Evolutionary conservation across 1,139 yeast species (phyloP).

Genomic region (Scheffersomyces segobiensis): DNA sequence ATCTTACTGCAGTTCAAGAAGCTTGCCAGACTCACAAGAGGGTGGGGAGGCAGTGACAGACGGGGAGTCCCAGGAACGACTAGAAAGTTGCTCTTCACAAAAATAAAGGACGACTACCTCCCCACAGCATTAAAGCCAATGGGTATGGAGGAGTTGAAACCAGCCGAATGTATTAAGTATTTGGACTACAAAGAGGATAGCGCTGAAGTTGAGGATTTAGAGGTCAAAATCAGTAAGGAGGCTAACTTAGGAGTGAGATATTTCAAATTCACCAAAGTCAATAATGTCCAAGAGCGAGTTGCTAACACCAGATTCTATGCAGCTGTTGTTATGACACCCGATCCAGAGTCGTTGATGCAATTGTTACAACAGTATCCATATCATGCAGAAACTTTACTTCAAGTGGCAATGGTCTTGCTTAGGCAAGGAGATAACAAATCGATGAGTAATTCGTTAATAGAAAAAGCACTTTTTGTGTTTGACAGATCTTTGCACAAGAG

Average conservation of each 20-base stretch:
- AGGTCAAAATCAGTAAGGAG: constrained; percentile 45
- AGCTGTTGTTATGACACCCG: constrained; percentile 67
- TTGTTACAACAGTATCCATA: constrained; percentile 65
- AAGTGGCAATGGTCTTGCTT: constrained; percentile 71
- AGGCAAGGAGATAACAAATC: constrained; percentile 76
- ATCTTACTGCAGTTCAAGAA: constrained; percentile 62
- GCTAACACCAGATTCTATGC: constrained; percentile 66
- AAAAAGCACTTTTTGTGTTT: constrained; percentile 74
- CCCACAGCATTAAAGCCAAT: constrained; percentile 70
- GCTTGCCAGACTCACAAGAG: constrained; percentile 62
- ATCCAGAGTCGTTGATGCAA: constrained; percentile 65
- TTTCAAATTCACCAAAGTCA: constrained; percentile 51
- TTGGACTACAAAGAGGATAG: constrained; percentile 41
- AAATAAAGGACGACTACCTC: constrained; percentile 79
- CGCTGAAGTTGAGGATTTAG: constrained; percentile 29
- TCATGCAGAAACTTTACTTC: constrained; percentile 76
- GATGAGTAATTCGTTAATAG: constrained; percentile 69
- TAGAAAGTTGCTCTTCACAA: constrained; percentile 65
- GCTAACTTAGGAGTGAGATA: constrained; percentile 52
- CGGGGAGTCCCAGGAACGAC: constrained; percentile 71
- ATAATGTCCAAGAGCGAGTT: constrained; percentile 38
- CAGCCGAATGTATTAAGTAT: constrained; percentile 41
- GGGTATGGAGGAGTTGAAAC: constrained; percentile 55
- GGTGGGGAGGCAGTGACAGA: constrained; percentile 84
- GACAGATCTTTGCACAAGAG: constrained; percentile 55